Evolutionary conservation across 1,284 basidiomycete genomes (phyloP).

Genomic region (Cryptococcus sp.): DNA sequence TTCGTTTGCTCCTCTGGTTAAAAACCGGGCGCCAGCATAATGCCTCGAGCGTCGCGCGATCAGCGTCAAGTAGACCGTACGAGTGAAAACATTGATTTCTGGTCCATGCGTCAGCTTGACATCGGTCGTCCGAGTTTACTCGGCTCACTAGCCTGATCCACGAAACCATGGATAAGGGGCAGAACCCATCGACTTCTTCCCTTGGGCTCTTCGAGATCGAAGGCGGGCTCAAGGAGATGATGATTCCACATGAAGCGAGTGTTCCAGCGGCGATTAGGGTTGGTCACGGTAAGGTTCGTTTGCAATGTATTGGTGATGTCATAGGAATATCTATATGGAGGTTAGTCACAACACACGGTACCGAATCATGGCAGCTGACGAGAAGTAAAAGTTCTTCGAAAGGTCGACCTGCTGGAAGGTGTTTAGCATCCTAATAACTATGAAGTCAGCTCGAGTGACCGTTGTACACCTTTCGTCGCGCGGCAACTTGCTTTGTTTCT

Average conservation of each 20-base stretch:
- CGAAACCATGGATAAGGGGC: constrained; percentile 85
- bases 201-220: constrained; percentile 54
- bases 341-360: not conserved
- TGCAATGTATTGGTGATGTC: constrained; percentile 95
- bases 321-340: constrained; percentile 76
- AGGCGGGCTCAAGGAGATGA: constrained; percentile 72
- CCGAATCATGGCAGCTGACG: constrained; percentile 57
- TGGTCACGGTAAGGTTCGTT: constrained; percentile 74
- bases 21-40: constrained; percentile 92
- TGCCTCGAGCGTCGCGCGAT: constrained; percentile 93
- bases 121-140: not conserved
- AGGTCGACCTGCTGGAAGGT: constrained; percentile 98
- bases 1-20: constrained; percentile 93
- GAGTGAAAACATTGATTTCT: constrained; percentile 89
- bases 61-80: constrained; percentile 88
- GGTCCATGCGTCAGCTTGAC: constrained; percentile 7
- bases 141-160: constrained; percentile 92
- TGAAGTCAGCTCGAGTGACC: constrained; percentile 22
- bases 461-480: not conserved
- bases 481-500: constrained; percentile 63
- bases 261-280: constrained; percentile 61
- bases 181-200: constrained; percentile 79
- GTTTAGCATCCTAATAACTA: constrained; percentile 63
- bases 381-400: constrained; percentile 99
- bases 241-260: constrained; percentile 97